Base-by-base conservation (phyloP, 2,329 filamentous ascomycete species). In the Diplodia seriata region DNA sequence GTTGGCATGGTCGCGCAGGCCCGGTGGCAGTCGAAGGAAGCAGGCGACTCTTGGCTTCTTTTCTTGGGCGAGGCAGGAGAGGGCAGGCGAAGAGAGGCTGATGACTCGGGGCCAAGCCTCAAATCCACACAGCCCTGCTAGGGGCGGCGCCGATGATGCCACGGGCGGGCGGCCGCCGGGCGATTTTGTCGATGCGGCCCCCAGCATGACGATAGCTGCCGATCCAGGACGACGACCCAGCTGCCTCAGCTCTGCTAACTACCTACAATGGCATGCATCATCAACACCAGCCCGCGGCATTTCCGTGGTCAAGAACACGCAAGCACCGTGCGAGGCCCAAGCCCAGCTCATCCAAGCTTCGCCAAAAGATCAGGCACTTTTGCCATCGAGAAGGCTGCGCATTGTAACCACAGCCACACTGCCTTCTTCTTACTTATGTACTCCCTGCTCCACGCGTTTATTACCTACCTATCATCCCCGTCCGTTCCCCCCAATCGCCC, bases 71-170 rank as follows among this genome's bases (percentile, higher is more conserved):
- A 33, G 53, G 26, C 54, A 20, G 29, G 36, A 33, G 64, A 8
- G 31, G 5, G 23, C 23, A 26, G 5, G 23, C 31, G 53, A 33
- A 33, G 31, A 49, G 54, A 57, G 53, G 53, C 64, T 66, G 53
- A 51, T 57, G 53, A 51, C 53, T 66, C 54, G 54, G 40, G 14
- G 40, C 54, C 64, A 66, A 66, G 64, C 64, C 64, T 66, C 64
- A 29, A 6, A 36, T 11, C 3, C 26, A 33, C 63, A 49, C 63
- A 66, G 63, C 63, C 63, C 63, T 55, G 50, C 50, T 65, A 55
- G 62, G 23, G 57, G 40, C 56, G 38, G 40, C 56, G 38, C 56
- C 56, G 56, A 61, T 61, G 56, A 61, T 61, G 56, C 56, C 36
- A 29, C 33, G n/a, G 40, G 33, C 20, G 55, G 26, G 23, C 23